Base-by-base conservation (phyloP, 768 basidiomycete genomes). In the Agrocybe praecox region DNA sequence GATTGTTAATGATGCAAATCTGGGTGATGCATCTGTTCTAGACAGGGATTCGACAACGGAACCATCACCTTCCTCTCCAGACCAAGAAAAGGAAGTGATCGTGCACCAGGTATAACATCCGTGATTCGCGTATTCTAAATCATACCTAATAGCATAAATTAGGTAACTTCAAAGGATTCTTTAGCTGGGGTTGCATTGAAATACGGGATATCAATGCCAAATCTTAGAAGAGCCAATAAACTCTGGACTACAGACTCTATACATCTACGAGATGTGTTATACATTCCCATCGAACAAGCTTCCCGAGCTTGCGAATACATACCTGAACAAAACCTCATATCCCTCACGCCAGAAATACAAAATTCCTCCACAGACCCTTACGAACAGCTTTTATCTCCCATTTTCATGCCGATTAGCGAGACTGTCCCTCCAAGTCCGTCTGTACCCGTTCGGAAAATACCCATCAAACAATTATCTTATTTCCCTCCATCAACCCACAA, bases 231-330 rank as follows among this genome's bases (percentile, higher is more conserved):
- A 62, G 87, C 88, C 47, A 99, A 99, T 71, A 92, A 95, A 61
- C 77, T 99, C 8, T 99, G 97, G 97, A 71, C 93, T 6, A 89
- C 92, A 7, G 97, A 98, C 68, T 82, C 93, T 1, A 90, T 99
- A 46, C 93, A 96, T 72, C 81, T 95, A 32, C 89, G 96, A 24
- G 86, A 86, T 46, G 78, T 85, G 6, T 83, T 97, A 33, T 87
- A 90, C 65, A 88, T 98, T 55, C 94, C 96, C 0, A 65, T 88
- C 33, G 84, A 88, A 49, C 78, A 79, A 59, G 78, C 84, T 21
- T 74, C 79, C 26, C 80, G 80, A 21, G 73, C 79, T 46, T 75
- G 69, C 43, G 74, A 79, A 52, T 69, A 65, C 52, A 51, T 71
- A 43, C 56, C 60, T 29, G 64, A 69, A 55, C 48, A 58, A 46